Evolutionary conservation across 805 yeast genomes (phyloP).

Genomic region (Yamadazyma paraphyllophila): DNA sequence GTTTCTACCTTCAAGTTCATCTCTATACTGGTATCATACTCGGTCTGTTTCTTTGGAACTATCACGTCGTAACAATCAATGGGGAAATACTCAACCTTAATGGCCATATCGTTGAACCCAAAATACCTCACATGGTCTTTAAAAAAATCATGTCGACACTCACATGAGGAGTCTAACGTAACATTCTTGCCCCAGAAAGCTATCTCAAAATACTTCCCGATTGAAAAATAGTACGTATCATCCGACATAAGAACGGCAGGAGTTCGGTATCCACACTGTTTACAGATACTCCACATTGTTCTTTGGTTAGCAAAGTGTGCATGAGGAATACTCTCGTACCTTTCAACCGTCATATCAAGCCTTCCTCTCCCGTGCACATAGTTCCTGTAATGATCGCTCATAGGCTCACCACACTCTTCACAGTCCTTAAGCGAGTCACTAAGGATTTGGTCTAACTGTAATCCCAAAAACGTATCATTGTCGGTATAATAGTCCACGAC

Average conservation of each 20-base stretch:
- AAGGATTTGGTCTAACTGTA: slow-evolving; percentile 77
- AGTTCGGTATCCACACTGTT: slow-evolving; percentile 68
- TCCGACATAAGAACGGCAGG: slow-evolving; percentile 83
- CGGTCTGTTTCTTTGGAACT: slow-evolving; percentile 68
- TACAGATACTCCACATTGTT: slow-evolving; percentile 90
- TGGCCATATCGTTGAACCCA: slow-evolving; percentile 74
- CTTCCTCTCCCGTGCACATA: slow-evolving; percentile 89
- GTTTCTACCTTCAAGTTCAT: slow-evolving; percentile 66
- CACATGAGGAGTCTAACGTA: slow-evolving; percentile 17
- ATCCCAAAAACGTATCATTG: slow-evolving; percentile 86
- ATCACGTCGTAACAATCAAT: slow-evolving; percentile 77
- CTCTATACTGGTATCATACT: slow-evolving; percentile 71
- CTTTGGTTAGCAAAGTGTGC: slow-evolving; percentile 43
- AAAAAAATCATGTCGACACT: slow-evolving; percentile 79
- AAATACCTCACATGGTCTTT: slow-evolving; percentile 82
- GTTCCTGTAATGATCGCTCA: slow-evolving; percentile 74
- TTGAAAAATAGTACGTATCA: slow-evolving; percentile 83
- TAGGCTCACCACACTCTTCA: slow-evolving; percentile 71
- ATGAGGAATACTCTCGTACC: slow-evolving; percentile 25
- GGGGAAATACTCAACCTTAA: slow-evolving; percentile 71
- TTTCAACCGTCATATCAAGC: slow-evolving; percentile 73
- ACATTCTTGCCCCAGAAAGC: slow-evolving; percentile 62
- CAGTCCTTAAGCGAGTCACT: slow-evolving; percentile 66
- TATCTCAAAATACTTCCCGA: slow-evolving; percentile 89
- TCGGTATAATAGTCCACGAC: slow-evolving; percentile 87